A percentile compares a stretch with the other conserved stretches of the same genome.
Evolutionary conservation across 2,329 filamentous ascomycete genomes (phyloP).

Genomic region (Colletotrichum sp.): DNA sequence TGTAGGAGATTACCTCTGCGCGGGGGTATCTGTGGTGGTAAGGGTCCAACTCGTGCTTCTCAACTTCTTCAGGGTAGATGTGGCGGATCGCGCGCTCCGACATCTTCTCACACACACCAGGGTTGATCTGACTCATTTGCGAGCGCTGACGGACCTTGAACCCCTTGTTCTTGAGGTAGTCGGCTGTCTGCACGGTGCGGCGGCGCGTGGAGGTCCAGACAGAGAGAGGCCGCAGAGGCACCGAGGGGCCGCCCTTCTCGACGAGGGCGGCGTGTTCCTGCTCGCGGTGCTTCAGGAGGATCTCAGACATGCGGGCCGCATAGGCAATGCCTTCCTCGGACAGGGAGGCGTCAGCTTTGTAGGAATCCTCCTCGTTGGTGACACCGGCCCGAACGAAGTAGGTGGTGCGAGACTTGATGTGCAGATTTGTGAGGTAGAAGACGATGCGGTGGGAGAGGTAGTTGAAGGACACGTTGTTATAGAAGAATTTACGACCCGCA

Average conservation of each 20-base stretch:
- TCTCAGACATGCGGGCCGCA: constrained; percentile 84
- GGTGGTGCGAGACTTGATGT: constrained; percentile 93
- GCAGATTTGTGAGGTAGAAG: constrained; percentile 96
- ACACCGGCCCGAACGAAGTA: constrained; percentile 92
- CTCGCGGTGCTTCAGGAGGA: constrained; percentile 82
- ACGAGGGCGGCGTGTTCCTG: constrained; percentile 76
- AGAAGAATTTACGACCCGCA: constrained; percentile 87
- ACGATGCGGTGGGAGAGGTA: constrained; percentile 97
- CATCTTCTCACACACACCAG: constrained; percentile 94
- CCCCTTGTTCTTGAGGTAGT: constrained; percentile 78
- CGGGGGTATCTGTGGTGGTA: constrained; percentile 97
- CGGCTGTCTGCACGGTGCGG: constrained; percentile 88
- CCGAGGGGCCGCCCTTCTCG: constrained; percentile 69
- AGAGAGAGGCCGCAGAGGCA: constrained; percentile 78
- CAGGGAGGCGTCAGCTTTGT: constrained; percentile 87
- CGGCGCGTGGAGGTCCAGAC: constrained; percentile 96
- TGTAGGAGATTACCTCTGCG: constrained; percentile 70
- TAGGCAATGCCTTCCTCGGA: constrained; percentile 83
- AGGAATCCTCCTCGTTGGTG: constrained; percentile 86
- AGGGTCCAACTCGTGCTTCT: constrained; percentile 91
- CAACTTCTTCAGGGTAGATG: constrained; percentile 87
- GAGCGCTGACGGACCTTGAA: constrained; percentile 90
- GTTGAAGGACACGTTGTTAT: constrained; percentile 97
- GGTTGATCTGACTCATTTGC: constrained; percentile 97
- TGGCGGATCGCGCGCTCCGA: constrained; percentile 81